Base-by-base conservation (phyloP, 345 rosid genomes). In the Eucalyptus regnans region DNA sequence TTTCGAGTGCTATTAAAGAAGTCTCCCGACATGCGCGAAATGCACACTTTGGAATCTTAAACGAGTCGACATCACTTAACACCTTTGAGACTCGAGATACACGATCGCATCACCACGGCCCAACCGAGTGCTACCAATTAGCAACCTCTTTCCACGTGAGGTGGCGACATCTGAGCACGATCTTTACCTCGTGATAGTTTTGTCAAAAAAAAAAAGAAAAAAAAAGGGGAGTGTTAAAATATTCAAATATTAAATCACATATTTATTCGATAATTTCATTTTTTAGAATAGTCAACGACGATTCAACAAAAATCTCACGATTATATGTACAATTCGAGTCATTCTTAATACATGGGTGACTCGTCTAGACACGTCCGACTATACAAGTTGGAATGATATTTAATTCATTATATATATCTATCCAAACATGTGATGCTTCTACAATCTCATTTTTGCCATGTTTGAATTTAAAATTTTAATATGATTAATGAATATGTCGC, bases 371-470 rank as follows among this genome's bases (percentile, higher is more conserved):
- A 33, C 7, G 1, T 33, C 43, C 1, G 5, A 12, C 68, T 27
- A 27, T 14, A 68, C 7, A 0, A 1, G 43, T 33, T 33, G 15
- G 1, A 20, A 52, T 52, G 4, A 20, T 20, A 18, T 18, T 52
- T 52, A 52, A 52, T 4, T 20, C 5, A 5, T 50, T 49, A 12
- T 12, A 18, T 7, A 18, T 52, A 27, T 60, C 0, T 60, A 12
- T 25, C 15, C 0, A 60, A 2, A 27, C 14, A 25, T 8, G 20
- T 3, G 5, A 66, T 31, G 37, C 41, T 66, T 33, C 4, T n/a
- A 1, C 5, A 5, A n/a, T 66, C 20, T 8, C 41, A 4, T 31
- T 15, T 66, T 23, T 31, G 33, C 3, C 0, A 9, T 2, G 33
- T 62, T n/a, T 66, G 79, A 15, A 66, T 31, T 29, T 66, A 66